Base-by-base conservation (phyloP, 306 rosid genomes). In the Clitoria ternatea region DNA sequence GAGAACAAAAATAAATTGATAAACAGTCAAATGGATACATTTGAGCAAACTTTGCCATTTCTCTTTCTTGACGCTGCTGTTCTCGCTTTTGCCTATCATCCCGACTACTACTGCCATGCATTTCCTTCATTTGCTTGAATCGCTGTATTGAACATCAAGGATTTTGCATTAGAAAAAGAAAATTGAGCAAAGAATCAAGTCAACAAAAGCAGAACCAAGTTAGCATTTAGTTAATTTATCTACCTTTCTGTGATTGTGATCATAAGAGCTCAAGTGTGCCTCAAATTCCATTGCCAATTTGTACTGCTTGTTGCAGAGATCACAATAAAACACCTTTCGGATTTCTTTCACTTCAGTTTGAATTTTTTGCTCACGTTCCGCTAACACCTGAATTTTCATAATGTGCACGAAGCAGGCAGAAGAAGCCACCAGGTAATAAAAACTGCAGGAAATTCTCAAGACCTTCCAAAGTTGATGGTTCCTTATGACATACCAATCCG, bases 371-470 rank as follows among this genome's bases (percentile, higher is more conserved):
- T 88, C 98, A 48, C 97, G 98, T 80, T 88, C 98, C 70, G 98
- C 98, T 87, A 93, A 73, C 55, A 90, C 97, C 98, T 93, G 97
- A 90, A 88, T 88, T 90, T 90, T 93, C 91, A 91, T 82, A 93
- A 90, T 77, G 93, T 81, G 98, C 96, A 90, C 88, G 97, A 90
- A 88, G 97, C 97, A 82, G 89, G 97, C 97, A 88, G 96, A 82
- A 90, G 97, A 92, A 88, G 97, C 98, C 97, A 89, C 94, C 98
- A 90, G 97, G 98, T 90, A 93, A 93, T 93, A 93, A 90, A 93
- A 93, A 93, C 98, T 90, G 98, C 94, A 93, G 88, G 96, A 93
- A 93, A 90, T 90, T 93, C 97, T 90, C 93, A 93, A 88, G 98
- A 93, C 82, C 96, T 84, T 90, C 94, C 96, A 90, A 90, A 87